Conservation (phyloP, 176 grass and related monocot genomes). For the Carex scoparia region DNA sequence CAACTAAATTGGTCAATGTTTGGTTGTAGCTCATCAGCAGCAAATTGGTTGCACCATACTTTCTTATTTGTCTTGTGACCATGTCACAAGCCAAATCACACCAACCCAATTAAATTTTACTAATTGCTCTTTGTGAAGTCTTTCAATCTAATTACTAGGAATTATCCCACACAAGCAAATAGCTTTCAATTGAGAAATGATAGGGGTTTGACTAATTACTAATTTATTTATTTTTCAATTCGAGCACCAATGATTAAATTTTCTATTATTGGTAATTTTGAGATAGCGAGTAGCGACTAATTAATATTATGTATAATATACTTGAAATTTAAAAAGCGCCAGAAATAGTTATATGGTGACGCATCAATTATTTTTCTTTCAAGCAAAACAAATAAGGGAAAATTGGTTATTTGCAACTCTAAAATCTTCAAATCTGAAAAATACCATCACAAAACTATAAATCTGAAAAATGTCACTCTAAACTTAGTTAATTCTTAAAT, state of each 20-base stretch:
- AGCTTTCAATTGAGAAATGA: neutral
- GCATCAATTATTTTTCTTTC: neutral
- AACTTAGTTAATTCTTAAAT: too few relatives aligned
- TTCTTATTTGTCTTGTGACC: conserved; percentile 11
- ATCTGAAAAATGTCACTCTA: too few relatives aligned
- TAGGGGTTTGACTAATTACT: neutral
- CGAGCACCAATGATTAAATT: too few relatives aligned
- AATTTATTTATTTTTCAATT: too few relatives aligned
- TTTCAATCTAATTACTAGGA: neutral
- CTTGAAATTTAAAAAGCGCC: neutral
- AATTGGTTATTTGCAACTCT: too few relatives aligned
- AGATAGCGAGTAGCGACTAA: neutral
- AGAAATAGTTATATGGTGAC: neutral
- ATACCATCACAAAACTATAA: too few relatives aligned
- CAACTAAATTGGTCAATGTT: conserved; percentile 44
- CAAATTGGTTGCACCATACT: conserved; percentile 29
- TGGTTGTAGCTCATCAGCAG: conserved; percentile 49
- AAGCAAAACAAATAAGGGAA: neutral
- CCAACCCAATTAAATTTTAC: neutral
- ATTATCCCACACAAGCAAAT: neutral
- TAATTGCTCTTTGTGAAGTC: neutral
- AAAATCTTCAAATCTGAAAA: too few relatives aligned
- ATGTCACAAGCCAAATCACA: conserved; percentile 17
- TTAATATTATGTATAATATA: neutral
- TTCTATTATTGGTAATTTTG: too few relatives aligned